Base-by-base conservation (phyloP, 108 stramenopile species). In the Discostella stelligeroides region DNA sequence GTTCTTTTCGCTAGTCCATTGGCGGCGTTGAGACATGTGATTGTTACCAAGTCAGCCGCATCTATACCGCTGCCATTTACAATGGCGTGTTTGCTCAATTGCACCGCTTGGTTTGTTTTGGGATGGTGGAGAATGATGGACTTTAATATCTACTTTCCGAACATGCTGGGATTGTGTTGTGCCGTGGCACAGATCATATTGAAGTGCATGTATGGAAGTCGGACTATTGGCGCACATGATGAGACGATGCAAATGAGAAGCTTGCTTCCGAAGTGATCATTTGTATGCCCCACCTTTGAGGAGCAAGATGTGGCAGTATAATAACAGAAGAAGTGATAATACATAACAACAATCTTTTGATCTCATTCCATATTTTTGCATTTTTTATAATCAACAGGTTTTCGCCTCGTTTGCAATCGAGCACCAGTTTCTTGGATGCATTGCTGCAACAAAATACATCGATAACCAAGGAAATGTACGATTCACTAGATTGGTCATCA, bases 61-160 rank as follows among this genome's bases (percentile, higher is more conserved):
- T 77, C 82, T 24, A 90, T 94, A 46, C 90, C 93, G 7, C 78
- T 94, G 12, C 93, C 93, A 23, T 90, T 94, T 49, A 88, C 93
- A 28, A 6, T 94, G 45, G 90, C 93, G 17, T 87, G 85, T 13
- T 48, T 83, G 2, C 25, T 88, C 23, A 94, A 92, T 69, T 91
- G 93, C 63, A 61, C 79, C 10, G 69, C 82, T 15, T 94, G 93
- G 93, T 81, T 75, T 14, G 75, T 86, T 6, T 50, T 76, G 21
- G 93, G 93, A 18, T 55, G 76, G 42, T 87, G 82, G 28, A 72
- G 72, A 17, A 86, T 89, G 81, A 46, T 80, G 12, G 93, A 94
- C 79, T 79, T 82, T 56, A 90, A 89, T 58, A 83, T 94, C 24
- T 90, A 84, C 57, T 72, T 90, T 54, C 90, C 93, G 0, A 94